Conservation (phyloP, 768 basidiomycete species). For the Auriscalpium vulgare region DNA sequence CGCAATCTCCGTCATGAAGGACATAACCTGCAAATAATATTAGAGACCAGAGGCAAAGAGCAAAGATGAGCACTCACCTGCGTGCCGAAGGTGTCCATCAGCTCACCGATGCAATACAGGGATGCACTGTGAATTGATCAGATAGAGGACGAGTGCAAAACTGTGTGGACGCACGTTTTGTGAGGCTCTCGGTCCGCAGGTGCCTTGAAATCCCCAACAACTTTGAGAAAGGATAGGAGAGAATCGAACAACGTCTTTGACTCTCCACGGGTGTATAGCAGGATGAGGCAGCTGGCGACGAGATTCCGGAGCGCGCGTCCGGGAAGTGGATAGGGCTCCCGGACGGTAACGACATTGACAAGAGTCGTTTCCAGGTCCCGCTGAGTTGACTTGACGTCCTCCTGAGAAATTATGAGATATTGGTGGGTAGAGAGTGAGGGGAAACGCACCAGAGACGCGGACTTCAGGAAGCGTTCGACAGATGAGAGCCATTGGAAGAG, state of each 20-base stretch:
- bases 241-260: constrained; percentile 83
- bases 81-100: constrained; percentile 78
- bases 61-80: constrained; percentile 47
- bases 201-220: constrained; percentile 64
- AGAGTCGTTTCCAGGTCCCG: constrained; percentile 51
- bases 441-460: constrained; percentile 43
- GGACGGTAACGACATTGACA: constrained; percentile 58
- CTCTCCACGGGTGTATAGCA: constrained; percentile 73
- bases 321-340: constrained; percentile 66
- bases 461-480: constrained; percentile 49
- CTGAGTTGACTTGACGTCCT: constrained; percentile 59
- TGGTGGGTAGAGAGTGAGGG: not conserved
- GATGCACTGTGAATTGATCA: constrained; percentile 48
- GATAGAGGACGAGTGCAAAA: not conserved
- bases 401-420: constrained; percentile 31
- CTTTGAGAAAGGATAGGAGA: constrained; percentile 66
- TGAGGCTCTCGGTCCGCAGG: constrained; percentile 46
- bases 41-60: not conserved
- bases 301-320: constrained; percentile 81
- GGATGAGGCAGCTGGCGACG: constrained; percentile 67
- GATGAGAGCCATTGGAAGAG: constrained; percentile 77
- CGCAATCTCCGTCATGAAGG: constrained; percentile 82
- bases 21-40: constrained; percentile 72
- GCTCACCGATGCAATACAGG: constrained; percentile 79
- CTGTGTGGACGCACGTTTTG: constrained; percentile 48